Evolutionary conservation across 129 eudicot genomes (phyloP).

Genomic region (Centrapalus pauciflorus): DNA sequence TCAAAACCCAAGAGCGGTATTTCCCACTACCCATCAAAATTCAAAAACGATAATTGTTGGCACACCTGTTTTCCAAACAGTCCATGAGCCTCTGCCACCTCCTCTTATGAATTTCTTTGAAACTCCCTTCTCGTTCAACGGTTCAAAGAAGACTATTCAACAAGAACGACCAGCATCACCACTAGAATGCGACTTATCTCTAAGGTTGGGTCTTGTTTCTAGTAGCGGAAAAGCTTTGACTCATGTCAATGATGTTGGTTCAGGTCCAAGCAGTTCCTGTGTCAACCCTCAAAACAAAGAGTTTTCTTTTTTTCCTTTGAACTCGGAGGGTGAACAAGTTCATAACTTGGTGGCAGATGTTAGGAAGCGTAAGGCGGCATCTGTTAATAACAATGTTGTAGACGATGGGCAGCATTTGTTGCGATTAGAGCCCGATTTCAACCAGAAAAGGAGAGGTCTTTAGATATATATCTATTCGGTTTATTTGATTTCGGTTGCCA

Average conservation of each 20-base stretch:
- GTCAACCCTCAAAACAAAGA: conserved; percentile 33
- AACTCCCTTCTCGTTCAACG: conserved; percentile 19
- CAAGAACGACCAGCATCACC: conserved; percentile 17
- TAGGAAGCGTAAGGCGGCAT: conserved; percentile 49
- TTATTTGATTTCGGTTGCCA: conserved; percentile 14
- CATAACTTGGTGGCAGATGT: conserved; percentile 33
- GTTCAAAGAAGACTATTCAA: conserved; percentile 10
- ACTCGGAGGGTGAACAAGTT: conserved; percentile 32
- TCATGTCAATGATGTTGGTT: conserved; percentile 26
- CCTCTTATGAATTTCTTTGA: conserved; percentile 24
- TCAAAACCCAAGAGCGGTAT: conserved; percentile 20
- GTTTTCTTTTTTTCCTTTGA: conserved; percentile 55
- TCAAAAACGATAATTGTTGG: conserved; percentile 51
- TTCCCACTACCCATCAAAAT: conserved; percentile 12
- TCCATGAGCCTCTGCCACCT: conserved; percentile 33
- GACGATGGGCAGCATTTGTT: conserved; percentile 31
- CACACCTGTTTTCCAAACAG: conserved; percentile 49
- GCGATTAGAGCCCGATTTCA: conserved; percentile 32
- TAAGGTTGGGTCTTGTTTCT: conserved; percentile 62
- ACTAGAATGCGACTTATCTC: conserved; percentile 58
- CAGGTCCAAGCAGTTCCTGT: conserved; percentile 11
- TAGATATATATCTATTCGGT: conserved; percentile 21
- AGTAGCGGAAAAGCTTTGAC: conserved; percentile 28
- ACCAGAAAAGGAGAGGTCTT: conserved; percentile 43
- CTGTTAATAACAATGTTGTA: conserved; percentile 10